These are phyloP conservation scores for Corchorus capsularis DNA, from an alignment of 345 rosid species.

Conservation along the genomic window DNA sequence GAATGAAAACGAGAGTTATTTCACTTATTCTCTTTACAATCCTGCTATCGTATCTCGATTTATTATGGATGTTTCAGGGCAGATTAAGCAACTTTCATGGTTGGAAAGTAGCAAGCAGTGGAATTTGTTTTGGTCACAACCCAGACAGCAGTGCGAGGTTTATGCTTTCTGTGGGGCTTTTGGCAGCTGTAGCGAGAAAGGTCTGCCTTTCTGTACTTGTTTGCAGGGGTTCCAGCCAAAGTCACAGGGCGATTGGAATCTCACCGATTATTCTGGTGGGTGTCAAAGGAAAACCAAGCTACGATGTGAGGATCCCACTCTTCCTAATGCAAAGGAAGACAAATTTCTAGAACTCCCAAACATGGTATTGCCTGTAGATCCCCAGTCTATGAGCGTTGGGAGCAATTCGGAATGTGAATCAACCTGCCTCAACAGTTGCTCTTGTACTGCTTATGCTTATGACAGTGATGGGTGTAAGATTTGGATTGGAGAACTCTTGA, in stretches of 20 bases:
- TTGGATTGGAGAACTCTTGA: slow-evolving; percentile 27
- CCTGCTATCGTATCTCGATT: slow-evolving; percentile 22
- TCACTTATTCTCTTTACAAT: slow-evolving; percentile 32
- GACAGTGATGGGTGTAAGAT: slow-evolving; percentile 12
- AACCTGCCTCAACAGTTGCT: slow-evolving; percentile 33
- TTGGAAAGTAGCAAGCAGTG: slow-evolving; percentile 29
- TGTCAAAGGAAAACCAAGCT: slow-evolving; percentile 22
- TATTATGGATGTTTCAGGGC: slow-evolving; percentile 61
- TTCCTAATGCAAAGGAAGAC: neutral
- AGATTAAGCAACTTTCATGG: slow-evolving; percentile 53
- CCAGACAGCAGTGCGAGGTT: slow-evolving; percentile 64
- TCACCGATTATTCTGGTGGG: slow-evolving; percentile 26
- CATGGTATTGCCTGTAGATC: neutral
- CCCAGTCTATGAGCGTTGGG: slow-evolving; percentile 2
- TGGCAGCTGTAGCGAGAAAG: slow-evolving; percentile 32
- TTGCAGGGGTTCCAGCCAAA: slow-evolving; percentile 31
- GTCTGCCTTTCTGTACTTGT: slow-evolving; percentile 24
- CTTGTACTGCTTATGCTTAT: slow-evolving; percentile 38
- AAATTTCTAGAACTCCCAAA: slow-evolving; percentile 1
- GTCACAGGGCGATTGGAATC: slow-evolving; percentile 22
- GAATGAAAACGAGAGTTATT: slow-evolving; percentile 35
- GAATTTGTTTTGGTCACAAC: slow-evolving; percentile 70
- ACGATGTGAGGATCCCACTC: slow-evolving; percentile 1
- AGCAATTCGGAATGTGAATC: slow-evolving; percentile 20
- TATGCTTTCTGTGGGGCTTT: slow-evolving; percentile 64